Evolutionary conservation across 1,139 yeast genomes (phyloP), one percentile per base, ranked within the genome.

Genomic region (Geotrichum phurueaensis): DNA sequence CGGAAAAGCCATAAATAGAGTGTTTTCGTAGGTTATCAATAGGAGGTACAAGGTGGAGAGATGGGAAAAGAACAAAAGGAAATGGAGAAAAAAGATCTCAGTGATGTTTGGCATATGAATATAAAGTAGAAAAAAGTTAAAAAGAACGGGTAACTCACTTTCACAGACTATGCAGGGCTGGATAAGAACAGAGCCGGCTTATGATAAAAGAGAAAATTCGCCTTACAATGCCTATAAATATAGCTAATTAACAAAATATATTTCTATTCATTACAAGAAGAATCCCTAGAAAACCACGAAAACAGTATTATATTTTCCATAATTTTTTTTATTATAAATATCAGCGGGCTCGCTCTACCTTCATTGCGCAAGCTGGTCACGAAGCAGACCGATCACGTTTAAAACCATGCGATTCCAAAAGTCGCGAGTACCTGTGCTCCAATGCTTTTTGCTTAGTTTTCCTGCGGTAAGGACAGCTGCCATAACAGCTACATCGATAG

Each of bases 401-500:
- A 15, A 39, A 15, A 39, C 20, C 18, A 39, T 39, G 15, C 45
- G 18, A n/a, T 39, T 39, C 45, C 45, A 39, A 39, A 39, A 15
- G 6, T 39, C 18, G 18, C 45, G 45, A 6, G 20, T 39, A 15
- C 6, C 45, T 15, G 45, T 39, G n/a, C 45, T 39, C 45, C 45
- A 39, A 15, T 39, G 12, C 18, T 15, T 39, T 15, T 15, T 39
- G 45, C 45, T 39, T 2, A 39, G 20, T 2, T 15, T 39, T 39
- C 4, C 45, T 6, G n/a, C 45, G 20, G 45, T n/a, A 15, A 55
- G 15, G 3, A 55, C n/a, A 15, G 49, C 58, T 18, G 50, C 36
- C 10, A 55, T 6, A 29, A 55, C 58, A 9, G 31, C 53, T 18
- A 36, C n/a, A 36, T 55, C 58, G n/a, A 47, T 49, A 4, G 29